Evolutionary conservation across 768 basidiomycete genomes (phyloP).

Genomic region (Lentinula edodes): DNA sequence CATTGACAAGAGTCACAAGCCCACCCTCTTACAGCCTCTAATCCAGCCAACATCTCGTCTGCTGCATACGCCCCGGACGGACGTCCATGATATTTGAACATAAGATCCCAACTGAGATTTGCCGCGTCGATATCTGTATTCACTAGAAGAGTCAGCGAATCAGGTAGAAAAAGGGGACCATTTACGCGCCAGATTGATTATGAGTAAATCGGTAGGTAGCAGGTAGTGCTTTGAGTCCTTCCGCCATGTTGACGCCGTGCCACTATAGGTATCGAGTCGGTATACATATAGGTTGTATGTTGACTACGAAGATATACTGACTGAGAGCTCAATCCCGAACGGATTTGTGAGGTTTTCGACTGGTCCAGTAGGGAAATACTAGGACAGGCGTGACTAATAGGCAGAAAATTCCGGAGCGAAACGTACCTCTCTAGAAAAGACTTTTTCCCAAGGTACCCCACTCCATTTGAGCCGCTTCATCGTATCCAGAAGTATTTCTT

Average conservation of each 20-base stretch:
- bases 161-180: background rate
- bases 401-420: background rate
- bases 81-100: constrained; percentile 55
- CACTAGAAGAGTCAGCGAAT: background rate
- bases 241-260: constrained; percentile 57
- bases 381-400: too few relatives aligned
- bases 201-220: constrained; percentile 50
- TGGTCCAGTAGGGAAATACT: constrained; percentile 7
- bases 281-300: background rate
- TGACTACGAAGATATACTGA: background rate
- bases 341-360: constrained; percentile 9
- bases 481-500: constrained; percentile 45
- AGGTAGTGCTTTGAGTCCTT: constrained; percentile 52
- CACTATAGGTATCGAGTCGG: constrained; percentile 23
- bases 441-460: constrained; percentile 51
- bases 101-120: constrained; percentile 46
- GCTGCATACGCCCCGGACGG: constrained; percentile 52
- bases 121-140: constrained; percentile 41
- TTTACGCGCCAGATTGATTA: constrained; percentile 40
- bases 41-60: constrained; percentile 51
- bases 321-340: constrained; percentile 6
- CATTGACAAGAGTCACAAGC: background rate
- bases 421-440: constrained; percentile 38
- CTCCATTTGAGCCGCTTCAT: constrained; percentile 47
- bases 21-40: constrained; percentile 47